Evolutionary conservation across 768 basidiomycete genomes (phyloP).

Genomic region (Naganishia randhawae): DNA sequence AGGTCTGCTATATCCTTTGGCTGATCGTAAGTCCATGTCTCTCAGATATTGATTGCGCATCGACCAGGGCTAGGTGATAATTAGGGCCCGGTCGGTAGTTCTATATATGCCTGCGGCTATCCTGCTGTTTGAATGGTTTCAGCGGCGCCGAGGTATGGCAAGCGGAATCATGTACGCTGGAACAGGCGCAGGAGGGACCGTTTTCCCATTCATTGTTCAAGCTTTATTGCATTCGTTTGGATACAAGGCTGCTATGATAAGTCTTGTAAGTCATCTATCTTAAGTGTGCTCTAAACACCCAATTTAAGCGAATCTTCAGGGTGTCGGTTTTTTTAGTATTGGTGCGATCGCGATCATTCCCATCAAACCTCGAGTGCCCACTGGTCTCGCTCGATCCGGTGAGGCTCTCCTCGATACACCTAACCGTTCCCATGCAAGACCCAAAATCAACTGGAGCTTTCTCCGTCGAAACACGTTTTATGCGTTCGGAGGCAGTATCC

Average conservation of each 20-base stretch:
- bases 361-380: conserved; percentile 42
- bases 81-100: conserved; percentile 3
- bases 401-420: neutral
- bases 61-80: neutral
- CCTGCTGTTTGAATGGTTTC: conserved; percentile 46
- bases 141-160: conserved; percentile 38
- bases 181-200: conserved; percentile 36
- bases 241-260: conserved; percentile 45
- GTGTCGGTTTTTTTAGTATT: conserved; percentile 34
- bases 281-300: neutral
- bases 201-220: conserved; percentile 44
- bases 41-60: neutral
- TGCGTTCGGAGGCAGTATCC: conserved; percentile 34
- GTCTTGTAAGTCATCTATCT: conserved; percentile 25
- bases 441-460: conserved; percentile 13
- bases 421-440: neutral
- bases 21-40: neutral
- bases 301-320: conserved; percentile 19
- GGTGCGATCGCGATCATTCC: conserved; percentile 32
- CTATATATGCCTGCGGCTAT: conserved; percentile 40
- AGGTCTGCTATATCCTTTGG: conserved; percentile 40
- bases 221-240: conserved; percentile 38
- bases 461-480: conserved; percentile 31
- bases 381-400: conserved; percentile 17
- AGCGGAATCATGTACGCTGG: conserved; percentile 40